phyloP scores from a whole-genome alignment of 495 filamentous ascomycete genomes.

The Podospora anserina region DNA sequence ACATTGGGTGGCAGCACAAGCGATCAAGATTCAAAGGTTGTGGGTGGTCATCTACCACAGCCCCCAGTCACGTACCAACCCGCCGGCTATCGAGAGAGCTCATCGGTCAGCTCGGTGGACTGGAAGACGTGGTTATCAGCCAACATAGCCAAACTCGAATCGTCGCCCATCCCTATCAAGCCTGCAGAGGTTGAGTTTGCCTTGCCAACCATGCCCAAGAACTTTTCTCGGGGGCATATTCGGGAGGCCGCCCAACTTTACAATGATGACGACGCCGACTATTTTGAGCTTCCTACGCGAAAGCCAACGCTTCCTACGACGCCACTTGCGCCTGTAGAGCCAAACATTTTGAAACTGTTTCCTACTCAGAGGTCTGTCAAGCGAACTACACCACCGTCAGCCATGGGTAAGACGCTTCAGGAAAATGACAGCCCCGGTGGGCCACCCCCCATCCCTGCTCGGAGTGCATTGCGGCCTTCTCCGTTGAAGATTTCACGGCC shows the following conservation, averaged over 20 bases:
- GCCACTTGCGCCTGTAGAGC: slow-evolving; percentile 25
- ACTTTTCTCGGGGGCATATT: slow-evolving; percentile 45
- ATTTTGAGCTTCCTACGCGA: slow-evolving; percentile 19
- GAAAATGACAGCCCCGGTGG: slow-evolving; percentile 12
- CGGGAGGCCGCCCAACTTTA: slow-evolving; percentile 60
- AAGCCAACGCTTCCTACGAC: slow-evolving; percentile 23
- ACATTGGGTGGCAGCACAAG: not conserved
- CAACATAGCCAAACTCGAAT: slow-evolving; percentile 49
- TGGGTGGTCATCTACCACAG: not conserved
- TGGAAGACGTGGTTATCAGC: slow-evolving; percentile 55
- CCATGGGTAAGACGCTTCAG: slow-evolving; percentile 3
- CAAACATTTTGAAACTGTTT: slow-evolving; percentile 25
- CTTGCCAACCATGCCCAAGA: slow-evolving; percentile 37
- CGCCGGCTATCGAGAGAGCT: slow-evolving; percentile 34
- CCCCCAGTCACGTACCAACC: slow-evolving; percentile 25
- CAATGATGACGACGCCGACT: slow-evolving; percentile 42
- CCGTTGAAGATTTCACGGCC: slow-evolving; percentile 22
- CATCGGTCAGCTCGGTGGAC: slow-evolving; percentile 46
- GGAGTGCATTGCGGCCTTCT: slow-evolving; percentile 29
- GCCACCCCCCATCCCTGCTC: slow-evolving; percentile 28
- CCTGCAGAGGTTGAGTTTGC: slow-evolving; percentile 35
- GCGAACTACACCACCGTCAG: slow-evolving; percentile 19
- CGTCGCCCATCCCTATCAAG: slow-evolving; percentile 26
- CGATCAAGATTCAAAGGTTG: not conserved
- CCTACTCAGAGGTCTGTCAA: slow-evolving; percentile 20